These are phyloP conservation scores for Ascochyta rabiei DNA, from an alignment of 2,329 filamentous ascomycete species.

Conservation along the genomic window DNA sequence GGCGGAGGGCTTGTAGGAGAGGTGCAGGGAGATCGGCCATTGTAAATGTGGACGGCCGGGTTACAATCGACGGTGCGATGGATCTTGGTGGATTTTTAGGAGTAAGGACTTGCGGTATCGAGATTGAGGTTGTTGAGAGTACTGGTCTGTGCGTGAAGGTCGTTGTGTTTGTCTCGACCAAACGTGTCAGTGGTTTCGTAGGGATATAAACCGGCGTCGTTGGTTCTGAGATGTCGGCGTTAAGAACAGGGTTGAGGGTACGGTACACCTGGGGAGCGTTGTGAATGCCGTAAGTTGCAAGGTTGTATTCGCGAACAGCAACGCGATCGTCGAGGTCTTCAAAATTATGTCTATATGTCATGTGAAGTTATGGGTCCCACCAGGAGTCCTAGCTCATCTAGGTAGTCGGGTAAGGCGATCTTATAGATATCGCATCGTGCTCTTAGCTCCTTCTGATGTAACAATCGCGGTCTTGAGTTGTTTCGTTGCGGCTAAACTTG, in stretches of 20 bases:
- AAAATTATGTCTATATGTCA: slow-evolving; percentile 11
- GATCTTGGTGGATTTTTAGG: slow-evolving; percentile 3
- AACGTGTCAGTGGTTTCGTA: background rate
- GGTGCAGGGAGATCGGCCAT: slow-evolving; percentile 17
- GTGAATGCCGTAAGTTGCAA: slow-evolving; percentile 4
- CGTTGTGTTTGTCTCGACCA: background rate
- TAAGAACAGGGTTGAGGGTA: slow-evolving; percentile 2
- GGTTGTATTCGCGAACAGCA: slow-evolving; percentile 9
- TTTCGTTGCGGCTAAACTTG: slow-evolving; percentile 16
- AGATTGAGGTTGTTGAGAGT: slow-evolving; percentile 9
- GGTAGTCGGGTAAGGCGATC: slow-evolving; percentile 1
- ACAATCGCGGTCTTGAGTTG: slow-evolving; percentile 11
- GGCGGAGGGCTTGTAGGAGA: slow-evolving; percentile 26
- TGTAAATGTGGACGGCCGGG: background rate
- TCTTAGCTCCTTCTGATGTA: slow-evolving; percentile 11
- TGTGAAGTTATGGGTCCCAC: slow-evolving; percentile 9
- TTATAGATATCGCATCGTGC: slow-evolving; percentile 11
- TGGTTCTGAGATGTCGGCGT: slow-evolving; percentile 9
- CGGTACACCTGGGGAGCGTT: slow-evolving; percentile 8
- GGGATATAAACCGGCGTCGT: slow-evolving; percentile 14
- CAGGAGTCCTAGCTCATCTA: slow-evolving; percentile 12
- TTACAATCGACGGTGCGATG: slow-evolving; percentile 9
- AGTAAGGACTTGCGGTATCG: slow-evolving; percentile 6
- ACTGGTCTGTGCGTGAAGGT: background rate
- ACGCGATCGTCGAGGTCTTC: slow-evolving; percentile 16